phyloP scores from a whole-genome alignment of 139 green algal genomes.

The Trebouxia sp. region DNA sequence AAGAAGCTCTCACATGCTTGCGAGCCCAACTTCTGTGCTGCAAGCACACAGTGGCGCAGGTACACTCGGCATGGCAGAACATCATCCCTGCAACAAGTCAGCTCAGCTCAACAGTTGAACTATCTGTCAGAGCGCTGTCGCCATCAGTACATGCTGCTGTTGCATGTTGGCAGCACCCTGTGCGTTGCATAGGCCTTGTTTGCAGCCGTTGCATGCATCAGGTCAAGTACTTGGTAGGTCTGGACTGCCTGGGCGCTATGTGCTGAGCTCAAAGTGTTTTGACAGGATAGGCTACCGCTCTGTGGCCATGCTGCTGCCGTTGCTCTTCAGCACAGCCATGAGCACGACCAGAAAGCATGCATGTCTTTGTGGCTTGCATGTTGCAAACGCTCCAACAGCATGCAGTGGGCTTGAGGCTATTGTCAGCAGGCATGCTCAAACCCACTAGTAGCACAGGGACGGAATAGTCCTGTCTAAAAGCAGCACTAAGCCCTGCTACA shows the following conservation, averaged over 20 bases:
- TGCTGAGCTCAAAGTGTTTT: background rate
- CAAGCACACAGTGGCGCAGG: constrained; percentile 88
- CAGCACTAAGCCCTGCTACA: background rate
- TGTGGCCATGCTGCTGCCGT: too few species aligned
- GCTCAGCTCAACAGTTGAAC: background rate
- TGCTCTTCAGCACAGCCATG: too few species aligned
- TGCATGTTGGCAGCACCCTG: background rate
- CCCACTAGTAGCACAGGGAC: too few species aligned
- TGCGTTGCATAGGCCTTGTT: background rate
- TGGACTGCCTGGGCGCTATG: too few species aligned
- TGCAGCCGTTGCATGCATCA: background rate
- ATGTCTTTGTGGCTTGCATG: too few species aligned
- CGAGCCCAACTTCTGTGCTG: constrained; percentile 62
- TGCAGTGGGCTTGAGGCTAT: background rate
- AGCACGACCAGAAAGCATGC: too few species aligned
- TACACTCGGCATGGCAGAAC: constrained; percentile 78
- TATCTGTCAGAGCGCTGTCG: background rate
- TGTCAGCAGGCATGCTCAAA: background rate
- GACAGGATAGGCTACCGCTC: too few species aligned
- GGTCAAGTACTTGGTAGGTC: background rate
- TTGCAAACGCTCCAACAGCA: too few species aligned
- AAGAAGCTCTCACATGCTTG: constrained; percentile 76
- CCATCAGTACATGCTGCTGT: background rate
- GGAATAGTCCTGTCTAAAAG: too few species aligned
- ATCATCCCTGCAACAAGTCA: constrained; percentile 48